A percentile compares a stretch with the other conserved stretches of the same genome.
These are phyloP conservation scores for Blastobotrys proliferans DNA, from an alignment of 1,139 yeast genomes.

Conservation along the genomic window DNA sequence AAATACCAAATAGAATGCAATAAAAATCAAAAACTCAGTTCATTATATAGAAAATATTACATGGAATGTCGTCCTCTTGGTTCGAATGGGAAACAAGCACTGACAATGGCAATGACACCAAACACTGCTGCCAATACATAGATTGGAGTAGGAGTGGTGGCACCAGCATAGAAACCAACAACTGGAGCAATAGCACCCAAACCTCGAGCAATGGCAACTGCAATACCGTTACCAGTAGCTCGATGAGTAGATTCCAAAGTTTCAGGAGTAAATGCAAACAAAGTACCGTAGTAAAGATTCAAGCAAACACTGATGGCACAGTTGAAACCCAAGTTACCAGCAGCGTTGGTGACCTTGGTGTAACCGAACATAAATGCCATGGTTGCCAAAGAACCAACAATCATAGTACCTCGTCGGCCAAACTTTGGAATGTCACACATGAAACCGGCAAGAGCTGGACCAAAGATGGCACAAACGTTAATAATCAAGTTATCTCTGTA, in stretches of 20 bases:
- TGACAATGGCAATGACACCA: constrained; percentile 43
- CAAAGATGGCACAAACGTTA: constrained; percentile 49
- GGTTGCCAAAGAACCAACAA: constrained; percentile 49
- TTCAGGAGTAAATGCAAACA: constrained; percentile 59
- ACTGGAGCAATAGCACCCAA: constrained; percentile 51
- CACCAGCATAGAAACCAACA: constrained; percentile 44
- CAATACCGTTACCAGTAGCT: constrained; percentile 53
- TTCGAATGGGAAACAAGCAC: constrained; percentile 47
- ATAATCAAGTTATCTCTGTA: constrained; percentile 53
- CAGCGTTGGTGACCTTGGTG: constrained; percentile 48
- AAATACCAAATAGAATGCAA: too few species aligned
- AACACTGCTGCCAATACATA: constrained; percentile 56
- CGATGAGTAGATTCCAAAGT: constrained; percentile 40
- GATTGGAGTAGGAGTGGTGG: constrained; percentile 48
- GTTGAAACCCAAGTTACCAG: constrained; percentile 51
- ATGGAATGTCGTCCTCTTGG: constrained; percentile 24
- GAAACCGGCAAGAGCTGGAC: constrained; percentile 53
- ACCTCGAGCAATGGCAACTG: constrained; percentile 46
- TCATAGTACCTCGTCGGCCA: constrained; percentile 59
- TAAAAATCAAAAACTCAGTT: too few species aligned
- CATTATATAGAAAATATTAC: constrained; percentile 9
- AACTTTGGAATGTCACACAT: constrained; percentile 41
- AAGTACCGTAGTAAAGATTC: constrained; percentile 51
- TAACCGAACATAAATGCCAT: constrained; percentile 59
- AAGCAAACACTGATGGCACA: constrained; percentile 49